These are phyloP conservation scores for Lotmaria passim DNA, from an alignment of 208 protist species.

Conservation along the genomic window DNA sequence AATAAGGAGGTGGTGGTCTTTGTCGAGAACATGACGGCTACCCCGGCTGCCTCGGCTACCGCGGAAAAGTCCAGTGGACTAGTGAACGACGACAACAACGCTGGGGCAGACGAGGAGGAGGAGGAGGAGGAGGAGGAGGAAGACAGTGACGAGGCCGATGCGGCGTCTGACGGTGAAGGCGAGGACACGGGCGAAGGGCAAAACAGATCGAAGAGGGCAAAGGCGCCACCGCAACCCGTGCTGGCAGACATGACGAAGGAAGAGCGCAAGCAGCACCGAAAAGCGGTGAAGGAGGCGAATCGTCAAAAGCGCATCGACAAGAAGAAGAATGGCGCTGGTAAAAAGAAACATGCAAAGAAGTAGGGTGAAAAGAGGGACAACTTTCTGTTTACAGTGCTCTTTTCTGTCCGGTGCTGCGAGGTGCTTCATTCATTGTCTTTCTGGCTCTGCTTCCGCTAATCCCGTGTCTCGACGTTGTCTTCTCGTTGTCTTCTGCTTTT, in stretches of 20 bases:
- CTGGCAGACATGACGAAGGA: constrained; percentile 87
- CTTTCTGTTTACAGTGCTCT: too few relatives aligned
- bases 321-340: constrained; percentile 64
- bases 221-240: constrained; percentile 26
- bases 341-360: constrained; percentile 48
- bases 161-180: constrained; percentile 13
- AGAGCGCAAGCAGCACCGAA: constrained; percentile 80
- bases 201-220: constrained; percentile 4
- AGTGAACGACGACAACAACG: too few relatives aligned
- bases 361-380: not conserved
- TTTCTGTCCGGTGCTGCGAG: too few relatives aligned
- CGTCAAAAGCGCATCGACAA: constrained; percentile 74
- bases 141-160: too few relatives aligned
- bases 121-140: constrained; percentile 11
- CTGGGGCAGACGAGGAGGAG: constrained; percentile 9
- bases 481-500: too few relatives aligned
- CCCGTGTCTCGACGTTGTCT: too few relatives aligned
- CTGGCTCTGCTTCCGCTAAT: too few relatives aligned
- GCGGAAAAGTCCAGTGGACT: constrained; percentile 7
- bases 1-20: constrained; percentile 72
- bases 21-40: constrained; percentile 71
- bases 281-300: constrained; percentile 82
- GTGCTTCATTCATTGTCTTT: too few relatives aligned
- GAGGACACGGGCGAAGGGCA: constrained; percentile 25
- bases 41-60: not conserved